These are phyloP conservation scores for Bacidia rubella DNA, from an alignment of 495 filamentous ascomycete species.

Conservation along the genomic window DNA sequence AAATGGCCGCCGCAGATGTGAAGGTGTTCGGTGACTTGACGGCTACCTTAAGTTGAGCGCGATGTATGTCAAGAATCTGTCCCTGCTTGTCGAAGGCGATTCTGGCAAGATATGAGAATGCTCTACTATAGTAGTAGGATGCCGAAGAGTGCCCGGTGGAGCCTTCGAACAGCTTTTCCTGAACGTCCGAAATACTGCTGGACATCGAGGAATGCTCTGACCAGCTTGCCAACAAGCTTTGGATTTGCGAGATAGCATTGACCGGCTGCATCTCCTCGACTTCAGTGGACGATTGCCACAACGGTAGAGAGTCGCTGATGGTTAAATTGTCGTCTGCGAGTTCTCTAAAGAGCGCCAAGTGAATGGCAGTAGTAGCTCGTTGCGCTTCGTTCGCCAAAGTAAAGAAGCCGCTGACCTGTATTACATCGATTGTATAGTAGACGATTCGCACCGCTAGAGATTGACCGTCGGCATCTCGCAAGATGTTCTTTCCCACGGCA, in stretches of 20 bases:
- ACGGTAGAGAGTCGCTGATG: constrained; percentile 40
- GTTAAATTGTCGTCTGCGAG: constrained; percentile 51
- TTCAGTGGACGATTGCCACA: constrained; percentile 33
- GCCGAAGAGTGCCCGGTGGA: constrained; percentile 9
- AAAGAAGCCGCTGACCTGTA: constrained; percentile 12
- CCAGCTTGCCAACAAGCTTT: constrained; percentile 26
- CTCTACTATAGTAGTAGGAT: constrained; percentile 22
- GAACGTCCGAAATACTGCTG: constrained; percentile 12
- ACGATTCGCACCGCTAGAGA: constrained; percentile 64
- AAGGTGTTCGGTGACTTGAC: constrained; percentile 29
- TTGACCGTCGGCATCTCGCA: constrained; percentile 51
- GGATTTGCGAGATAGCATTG: constrained; percentile 44
- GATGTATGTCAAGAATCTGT: constrained; percentile 5
- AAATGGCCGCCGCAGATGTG: constrained; percentile 36
- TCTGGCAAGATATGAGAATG: constrained; percentile 16
- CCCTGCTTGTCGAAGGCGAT: constrained; percentile 20
- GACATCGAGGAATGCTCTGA: not conserved
- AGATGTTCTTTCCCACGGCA: constrained; percentile 15
- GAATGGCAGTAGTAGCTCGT: constrained; percentile 21
- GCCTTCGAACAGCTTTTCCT: constrained; percentile 11
- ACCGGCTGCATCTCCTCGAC: constrained; percentile 46
- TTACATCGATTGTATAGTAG: constrained; percentile 34
- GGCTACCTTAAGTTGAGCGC: constrained; percentile 9
- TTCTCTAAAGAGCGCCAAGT: constrained; percentile 41
- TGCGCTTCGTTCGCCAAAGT: constrained; percentile 7